Base-by-base conservation (phyloP, 78 protist genomes). In the Dictyostelium firmibasis region DNA sequence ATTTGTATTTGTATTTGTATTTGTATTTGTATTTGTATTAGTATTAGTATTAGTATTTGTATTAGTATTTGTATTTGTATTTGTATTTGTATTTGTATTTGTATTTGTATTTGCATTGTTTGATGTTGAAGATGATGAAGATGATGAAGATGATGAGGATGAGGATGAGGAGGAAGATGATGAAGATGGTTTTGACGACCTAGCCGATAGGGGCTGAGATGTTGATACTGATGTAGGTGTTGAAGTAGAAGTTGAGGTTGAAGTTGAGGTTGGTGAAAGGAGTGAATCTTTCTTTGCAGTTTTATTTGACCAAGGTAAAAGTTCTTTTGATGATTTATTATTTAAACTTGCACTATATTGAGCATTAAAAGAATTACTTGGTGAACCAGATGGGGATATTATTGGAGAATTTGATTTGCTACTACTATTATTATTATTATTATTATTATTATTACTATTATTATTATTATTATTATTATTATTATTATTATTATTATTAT, bases 291-390 rank as follows among this genome's bases (percentile, higher is more conserved):
- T 31, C 33, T 72, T 27, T 72, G 18, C 9, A 35, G 60, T 16
- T 78, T 78, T 78, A 3, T 11, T 25, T 70, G 77, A 70, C 77
- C 77, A 70, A 27, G 77, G 77, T 70, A 70, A 27, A n/a, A 70
- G 43, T 4, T 70, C 77, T 25, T n/a, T n/a, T 29, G 33, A 27
- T 13, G 27, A 33, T 64, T 64, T 64, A 25, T n/a, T 64, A 64
- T 64, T 64, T 25, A 27, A 64, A 8, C 14, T 64, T 18, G 25
- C 29, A 62, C 4, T 64, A 64, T 27, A 25, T 25, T 25, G 27
- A 64, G 33, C 13, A 64, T 64, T 64, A n/a, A 25, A 25, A 64
- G 31, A n/a, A 27, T 70, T 70, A 31, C 33, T 70, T 70, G 77
- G 77, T 31, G 77, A 70, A 31, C 43, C 41, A 31, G 77, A 70